Conservation (phyloP, 768 basidiomycete genomes). For the Suillus subluteus region DNA sequence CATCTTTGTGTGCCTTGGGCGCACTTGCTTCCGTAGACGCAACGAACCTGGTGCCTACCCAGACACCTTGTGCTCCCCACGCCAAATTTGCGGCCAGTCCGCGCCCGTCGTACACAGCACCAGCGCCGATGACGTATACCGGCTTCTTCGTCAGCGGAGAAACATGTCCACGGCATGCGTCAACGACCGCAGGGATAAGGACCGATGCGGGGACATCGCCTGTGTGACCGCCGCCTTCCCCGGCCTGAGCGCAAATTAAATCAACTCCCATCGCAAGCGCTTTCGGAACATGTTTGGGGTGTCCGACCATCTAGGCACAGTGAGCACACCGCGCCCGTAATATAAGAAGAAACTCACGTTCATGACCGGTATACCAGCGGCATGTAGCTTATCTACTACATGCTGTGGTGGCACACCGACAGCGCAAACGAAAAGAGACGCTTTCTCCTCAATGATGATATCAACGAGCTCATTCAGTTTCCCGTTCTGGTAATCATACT, state of each 20-base stretch:
- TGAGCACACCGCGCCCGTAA: background rate
- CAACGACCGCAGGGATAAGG: slow-evolving; percentile 90
- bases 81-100: slow-evolving; percentile 84
- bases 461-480: slow-evolving; percentile 81
- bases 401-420: slow-evolving; percentile 85
- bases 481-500: slow-evolving; percentile 92
- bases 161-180: slow-evolving; percentile 73
- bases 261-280: slow-evolving; percentile 87
- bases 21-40: slow-evolving; percentile 81
- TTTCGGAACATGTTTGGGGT: slow-evolving; percentile 85
- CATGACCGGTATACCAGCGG: slow-evolving; percentile 86
- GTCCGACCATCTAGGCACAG: slow-evolving; percentile 76
- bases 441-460: slow-evolving; percentile 91
- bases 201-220: slow-evolving; percentile 84
- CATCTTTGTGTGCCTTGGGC: slow-evolving; percentile 84
- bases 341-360: slow-evolving; percentile 51
- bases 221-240: slow-evolving; percentile 90
- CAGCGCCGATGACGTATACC: slow-evolving; percentile 88
- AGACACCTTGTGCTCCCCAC: slow-evolving; percentile 90
- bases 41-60: slow-evolving; percentile 90
- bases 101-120: slow-evolving; percentile 89
- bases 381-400: slow-evolving; percentile 80
- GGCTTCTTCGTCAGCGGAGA: slow-evolving; percentile 84
- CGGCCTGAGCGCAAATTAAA: slow-evolving; percentile 92
- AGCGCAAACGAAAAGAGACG: slow-evolving; percentile 88